Percentiles rank a stretch among this genome's conserved stretches.
Evolutionary conservation across 768 basidiomycete species (phyloP).

Genomic region (Pleurotus eryngii): DNA sequence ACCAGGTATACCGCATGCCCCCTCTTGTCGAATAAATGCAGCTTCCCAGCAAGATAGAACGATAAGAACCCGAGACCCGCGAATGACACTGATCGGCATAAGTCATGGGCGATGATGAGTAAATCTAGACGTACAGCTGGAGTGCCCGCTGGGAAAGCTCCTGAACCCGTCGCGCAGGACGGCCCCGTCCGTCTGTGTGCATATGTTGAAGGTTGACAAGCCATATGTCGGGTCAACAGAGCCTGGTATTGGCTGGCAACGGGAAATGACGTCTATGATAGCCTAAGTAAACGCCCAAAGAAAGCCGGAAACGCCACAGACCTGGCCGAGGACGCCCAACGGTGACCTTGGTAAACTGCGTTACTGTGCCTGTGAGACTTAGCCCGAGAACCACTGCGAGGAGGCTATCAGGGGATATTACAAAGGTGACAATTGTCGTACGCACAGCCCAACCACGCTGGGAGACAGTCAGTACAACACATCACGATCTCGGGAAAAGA

Average conservation of each 20-base stretch:
- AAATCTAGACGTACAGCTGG: conserved; percentile 57
- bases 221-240: conserved; percentile 69
- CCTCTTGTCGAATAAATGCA: conserved; percentile 82
- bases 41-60: conserved; percentile 88
- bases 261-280: conserved; percentile 53
- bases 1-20: conserved; percentile 58
- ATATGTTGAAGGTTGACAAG: conserved; percentile 71
- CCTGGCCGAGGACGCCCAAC: conserved; percentile 91
- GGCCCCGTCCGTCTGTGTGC: conserved; percentile 61
- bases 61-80: conserved; percentile 88
- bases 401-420: background rate
- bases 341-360: conserved; percentile 81
- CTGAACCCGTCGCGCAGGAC: conserved; percentile 82
- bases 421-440: background rate
- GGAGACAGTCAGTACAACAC: background rate
- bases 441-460: conserved; percentile 43
- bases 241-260: conserved; percentile 68
- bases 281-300: background rate
- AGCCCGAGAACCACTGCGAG: conserved; percentile 66
- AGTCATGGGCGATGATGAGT: too few species aligned
- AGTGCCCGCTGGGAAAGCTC: conserved; percentile 91
- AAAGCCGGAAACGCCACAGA: conserved; percentile 18
- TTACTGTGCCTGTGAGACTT: conserved; percentile 73
- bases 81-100: conserved; percentile 66
- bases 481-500: background rate